Percentiles rank a stretch among this genome's conserved stretches.
Conservation (phyloP, 2,329 filamentous ascomycete genomes). For the Aureobasidium subglaciale region DNA sequence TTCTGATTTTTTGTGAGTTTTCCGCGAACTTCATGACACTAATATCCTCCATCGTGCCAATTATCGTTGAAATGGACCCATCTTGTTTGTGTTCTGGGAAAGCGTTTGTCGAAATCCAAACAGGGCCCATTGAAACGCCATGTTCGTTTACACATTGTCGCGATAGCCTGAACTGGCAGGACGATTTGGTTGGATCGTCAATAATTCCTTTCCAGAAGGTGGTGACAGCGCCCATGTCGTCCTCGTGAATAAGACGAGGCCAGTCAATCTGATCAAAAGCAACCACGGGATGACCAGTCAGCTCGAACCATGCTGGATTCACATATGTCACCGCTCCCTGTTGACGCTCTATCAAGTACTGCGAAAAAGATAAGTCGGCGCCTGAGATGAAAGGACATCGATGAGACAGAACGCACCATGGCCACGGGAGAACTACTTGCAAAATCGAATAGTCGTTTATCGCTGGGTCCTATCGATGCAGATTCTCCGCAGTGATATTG, state of each 20-base stretch:
- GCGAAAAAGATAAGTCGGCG: too few species aligned
- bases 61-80: not conserved
- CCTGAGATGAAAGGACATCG: too few species aligned
- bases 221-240: not conserved
- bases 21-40: conserved; percentile 28
- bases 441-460: too few species aligned
- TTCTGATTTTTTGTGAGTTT: conserved; percentile 22
- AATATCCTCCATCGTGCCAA: conserved; percentile 21
- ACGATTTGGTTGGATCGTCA: not conserved
- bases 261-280: not conserved
- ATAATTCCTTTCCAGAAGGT: not conserved
- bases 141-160: not conserved
- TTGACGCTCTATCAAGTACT: too few species aligned
- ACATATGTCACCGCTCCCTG: not conserved
- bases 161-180: not conserved
- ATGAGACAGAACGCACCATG: too few species aligned
- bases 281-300: not conserved
- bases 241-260: not conserved
- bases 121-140: not conserved
- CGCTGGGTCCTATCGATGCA: too few species aligned
- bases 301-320: conserved; percentile 11
- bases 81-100: not conserved
- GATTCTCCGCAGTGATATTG: too few species aligned
- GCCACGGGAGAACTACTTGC: too few species aligned
- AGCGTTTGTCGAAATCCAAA: not conserved